Conservation (phyloP, 1,284 basidiomycete genomes). For the Tylopilus orsonianus region DNA sequence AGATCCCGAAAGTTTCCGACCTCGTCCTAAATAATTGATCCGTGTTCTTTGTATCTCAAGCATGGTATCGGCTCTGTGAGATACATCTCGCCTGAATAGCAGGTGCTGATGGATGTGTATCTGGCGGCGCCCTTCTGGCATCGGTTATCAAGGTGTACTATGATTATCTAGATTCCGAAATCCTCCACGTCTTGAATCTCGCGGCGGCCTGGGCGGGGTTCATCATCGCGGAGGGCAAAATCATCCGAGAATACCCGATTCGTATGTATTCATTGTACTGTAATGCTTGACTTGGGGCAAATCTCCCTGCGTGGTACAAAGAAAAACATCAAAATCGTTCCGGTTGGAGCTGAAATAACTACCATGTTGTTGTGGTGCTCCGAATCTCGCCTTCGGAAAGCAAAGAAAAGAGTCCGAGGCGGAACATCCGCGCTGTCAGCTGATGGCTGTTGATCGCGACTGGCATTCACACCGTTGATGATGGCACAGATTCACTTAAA, state of each 20-base stretch:
- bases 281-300: not conserved
- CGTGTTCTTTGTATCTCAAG: not conserved
- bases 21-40: not conserved
- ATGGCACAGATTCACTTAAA: slow-evolving; percentile 2
- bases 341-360: slow-evolving; percentile 5
- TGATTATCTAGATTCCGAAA: slow-evolving; percentile 5
- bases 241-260: slow-evolving; percentile 14
- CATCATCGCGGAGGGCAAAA: not conserved
- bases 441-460: slow-evolving; percentile 3
- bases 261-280: not conserved
- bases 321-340: slow-evolving; percentile 3
- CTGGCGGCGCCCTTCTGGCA: slow-evolving; percentile 1
- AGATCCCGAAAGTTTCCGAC: slow-evolving; percentile 17
- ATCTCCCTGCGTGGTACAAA: not conserved
- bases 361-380: too few relatives aligned
- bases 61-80: slow-evolving; percentile 10
- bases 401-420: too few relatives aligned
- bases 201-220: slow-evolving; percentile 5
- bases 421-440: slow-evolving; percentile 7
- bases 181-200: not conserved
- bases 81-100: not conserved
- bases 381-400: not conserved
- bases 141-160: slow-evolving; percentile 1
- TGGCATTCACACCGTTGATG: slow-evolving; percentile 4
- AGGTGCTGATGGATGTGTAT: slow-evolving; percentile 1